Evolutionary conservation across 352 stramenopile species (phyloP).

Genomic region (Globisporangium echinulatum): DNA sequence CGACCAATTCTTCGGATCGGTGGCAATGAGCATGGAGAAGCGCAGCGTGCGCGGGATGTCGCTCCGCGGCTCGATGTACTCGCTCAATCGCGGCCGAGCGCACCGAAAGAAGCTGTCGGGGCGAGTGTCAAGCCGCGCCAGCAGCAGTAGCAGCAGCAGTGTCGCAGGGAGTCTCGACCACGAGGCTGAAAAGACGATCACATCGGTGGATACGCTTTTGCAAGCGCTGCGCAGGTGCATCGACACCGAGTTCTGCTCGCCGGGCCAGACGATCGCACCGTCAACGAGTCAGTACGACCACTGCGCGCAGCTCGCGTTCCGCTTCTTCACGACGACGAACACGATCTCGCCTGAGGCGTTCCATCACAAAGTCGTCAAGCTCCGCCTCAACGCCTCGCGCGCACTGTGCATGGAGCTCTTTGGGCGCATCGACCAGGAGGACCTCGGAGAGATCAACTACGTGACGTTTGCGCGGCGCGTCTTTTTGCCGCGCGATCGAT

Average conservation of each 20-base stretch:
- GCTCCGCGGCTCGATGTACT: constrained; percentile 32
- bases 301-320: constrained; percentile 59
- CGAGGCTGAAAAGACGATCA: constrained; percentile 14
- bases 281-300: constrained; percentile 42
- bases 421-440: constrained; percentile 50
- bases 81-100: constrained; percentile 9
- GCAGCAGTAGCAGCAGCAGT: constrained; percentile 1
- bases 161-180: constrained; percentile 1
- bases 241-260: constrained; percentile 37
- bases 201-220: constrained; percentile 38
- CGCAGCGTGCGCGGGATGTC: constrained; percentile 19
- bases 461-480: constrained; percentile 50
- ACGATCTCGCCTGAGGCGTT: constrained; percentile 64
- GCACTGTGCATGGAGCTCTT: constrained; percentile 54
- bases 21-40: constrained; percentile 9
- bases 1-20: no score
- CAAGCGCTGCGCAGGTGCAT: constrained; percentile 43
- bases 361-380: constrained; percentile 49
- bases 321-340: constrained; percentile 74
- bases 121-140: constrained; percentile 3
- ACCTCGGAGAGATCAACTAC: constrained; percentile 61
- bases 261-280: constrained; percentile 28
- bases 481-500: constrained; percentile 38
- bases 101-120: constrained; percentile 13
- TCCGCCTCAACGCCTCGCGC: constrained; percentile 41